Conservation (phyloP, 305 asterid species). For the Petunia hybrid region DNA sequence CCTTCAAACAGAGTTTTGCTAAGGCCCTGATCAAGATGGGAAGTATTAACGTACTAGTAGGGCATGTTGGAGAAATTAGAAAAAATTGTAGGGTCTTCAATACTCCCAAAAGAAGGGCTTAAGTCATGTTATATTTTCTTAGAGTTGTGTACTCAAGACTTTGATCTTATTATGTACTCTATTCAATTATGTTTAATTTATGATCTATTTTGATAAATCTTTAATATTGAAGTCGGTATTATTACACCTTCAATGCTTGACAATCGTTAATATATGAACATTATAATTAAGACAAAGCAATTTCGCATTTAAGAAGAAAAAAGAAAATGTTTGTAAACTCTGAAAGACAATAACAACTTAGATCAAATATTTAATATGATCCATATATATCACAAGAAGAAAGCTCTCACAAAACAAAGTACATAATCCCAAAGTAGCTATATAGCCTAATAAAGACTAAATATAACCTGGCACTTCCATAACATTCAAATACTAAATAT, state of each 20-base stretch:
- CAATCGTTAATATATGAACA: neutral
- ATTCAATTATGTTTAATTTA: neutral
- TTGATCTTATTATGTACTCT: conserved; percentile 7
- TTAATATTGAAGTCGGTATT: too few species aligned
- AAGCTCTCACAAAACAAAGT: too few species aligned
- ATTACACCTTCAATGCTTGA: neutral
- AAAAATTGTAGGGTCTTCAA: conserved; percentile 65
- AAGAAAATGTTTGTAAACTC: neutral
- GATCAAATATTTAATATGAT: too few species aligned
- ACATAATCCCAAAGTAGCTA: too few species aligned
- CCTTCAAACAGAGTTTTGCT: conserved; percentile 51
- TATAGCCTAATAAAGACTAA: too few species aligned
- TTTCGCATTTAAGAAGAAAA: neutral
- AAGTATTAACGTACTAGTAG: conserved; percentile 52
- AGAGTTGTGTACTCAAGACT: neutral
- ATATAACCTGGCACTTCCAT: too few species aligned
- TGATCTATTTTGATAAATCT: neutral
- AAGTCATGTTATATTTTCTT: neutral
- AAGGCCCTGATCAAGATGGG: conserved; percentile 64
- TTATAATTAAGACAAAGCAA: too few species aligned
- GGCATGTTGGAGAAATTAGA: conserved; percentile 65
- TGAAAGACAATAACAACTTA: too few species aligned
- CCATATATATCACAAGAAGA: too few species aligned
- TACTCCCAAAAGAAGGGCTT: neutral
- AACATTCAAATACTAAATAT: too few species aligned